These are phyloP conservation scores for Aspergillus cejpii DNA, from an alignment of 2,329 filamentous ascomycete species.

Conservation along the genomic window DNA sequence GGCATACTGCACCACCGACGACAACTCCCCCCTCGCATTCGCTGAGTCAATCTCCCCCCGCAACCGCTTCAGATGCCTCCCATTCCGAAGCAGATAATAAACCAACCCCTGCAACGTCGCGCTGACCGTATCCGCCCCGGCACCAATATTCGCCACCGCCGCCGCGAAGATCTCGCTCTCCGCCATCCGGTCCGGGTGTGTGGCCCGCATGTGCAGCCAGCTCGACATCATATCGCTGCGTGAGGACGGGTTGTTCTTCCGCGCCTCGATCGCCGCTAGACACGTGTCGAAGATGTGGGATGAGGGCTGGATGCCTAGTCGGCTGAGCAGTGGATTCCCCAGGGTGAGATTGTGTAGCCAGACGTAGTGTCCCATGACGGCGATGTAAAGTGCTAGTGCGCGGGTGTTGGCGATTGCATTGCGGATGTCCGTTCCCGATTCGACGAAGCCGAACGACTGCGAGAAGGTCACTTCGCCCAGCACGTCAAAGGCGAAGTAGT, in stretches of 20 bases:
- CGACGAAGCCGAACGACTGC: conserved; percentile 32
- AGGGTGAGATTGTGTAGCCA: conserved; percentile 34
- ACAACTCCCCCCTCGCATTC: conserved; percentile 4
- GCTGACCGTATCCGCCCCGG: conserved; percentile 32
- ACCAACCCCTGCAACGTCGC: conserved; percentile 28
- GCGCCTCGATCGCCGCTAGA: conserved; percentile 25
- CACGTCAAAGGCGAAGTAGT: conserved; percentile 35
- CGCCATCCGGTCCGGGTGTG: conserved; percentile 15
- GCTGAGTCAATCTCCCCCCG: conserved; percentile 3
- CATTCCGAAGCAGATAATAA: conserved; percentile 26
- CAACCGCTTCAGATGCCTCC: conserved; percentile 1
- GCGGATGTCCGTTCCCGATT: conserved; percentile 30
- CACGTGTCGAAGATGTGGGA: conserved; percentile 38
- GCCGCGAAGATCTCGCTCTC: conserved; percentile 27
- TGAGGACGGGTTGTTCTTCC: conserved; percentile 28
- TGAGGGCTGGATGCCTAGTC: conserved; percentile 30
- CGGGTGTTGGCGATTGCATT: conserved; percentile 33
- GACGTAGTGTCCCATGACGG: conserved; percentile 31
- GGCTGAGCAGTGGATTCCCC: conserved; percentile 35
- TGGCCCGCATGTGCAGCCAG: conserved; percentile 16
- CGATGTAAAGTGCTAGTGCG: conserved; percentile 27
- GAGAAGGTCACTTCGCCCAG: conserved; percentile 35
- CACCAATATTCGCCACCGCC: conserved; percentile 27
- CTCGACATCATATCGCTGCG: conserved; percentile 35
- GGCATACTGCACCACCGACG: conserved; percentile 9